These are phyloP conservation scores for Stereocaulon alpinum DNA, from an alignment of 495 filamentous ascomycete genomes.

Conservation along the genomic window DNA sequence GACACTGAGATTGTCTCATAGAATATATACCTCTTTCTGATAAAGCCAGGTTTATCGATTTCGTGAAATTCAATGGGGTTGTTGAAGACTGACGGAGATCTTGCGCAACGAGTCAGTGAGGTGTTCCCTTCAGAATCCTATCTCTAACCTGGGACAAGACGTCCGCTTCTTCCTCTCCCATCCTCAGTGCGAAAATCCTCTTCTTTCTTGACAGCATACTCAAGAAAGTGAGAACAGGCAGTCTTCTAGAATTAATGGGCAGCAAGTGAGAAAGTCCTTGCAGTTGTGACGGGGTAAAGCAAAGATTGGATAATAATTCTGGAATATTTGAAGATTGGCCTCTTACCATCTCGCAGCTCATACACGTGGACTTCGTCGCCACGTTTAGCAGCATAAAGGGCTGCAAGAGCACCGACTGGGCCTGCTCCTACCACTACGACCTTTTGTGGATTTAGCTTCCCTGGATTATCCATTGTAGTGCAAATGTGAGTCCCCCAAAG, in stretches of 20 bases:
- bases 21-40: slow-evolving; percentile 92
- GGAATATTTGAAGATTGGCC: background rate
- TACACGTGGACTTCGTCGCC: slow-evolving; percentile 90
- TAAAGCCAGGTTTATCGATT: slow-evolving; percentile 92
- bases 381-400: slow-evolving; percentile 78
- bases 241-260: background rate
- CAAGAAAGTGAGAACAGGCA: background rate
- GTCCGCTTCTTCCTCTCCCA: background rate
- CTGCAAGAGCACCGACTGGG: slow-evolving; percentile 84
- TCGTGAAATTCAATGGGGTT: slow-evolving; percentile 86
- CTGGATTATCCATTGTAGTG: slow-evolving; percentile 12
- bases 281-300: background rate
- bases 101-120: slow-evolving; percentile 26
- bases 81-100: slow-evolving; percentile 80
- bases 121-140: too few relatives aligned
- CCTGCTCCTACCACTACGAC: slow-evolving; percentile 81
- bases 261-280: background rate
- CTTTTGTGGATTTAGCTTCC: slow-evolving; percentile 41
- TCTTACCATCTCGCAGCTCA: slow-evolving; percentile 80
- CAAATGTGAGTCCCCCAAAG: background rate
- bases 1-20: slow-evolving; percentile 53
- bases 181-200: too few relatives aligned
- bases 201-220: background rate
- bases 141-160: too few relatives aligned
- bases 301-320: background rate